Conservation (phyloP, 345 rosid species). For the Bretschneidera sinensis region DNA sequence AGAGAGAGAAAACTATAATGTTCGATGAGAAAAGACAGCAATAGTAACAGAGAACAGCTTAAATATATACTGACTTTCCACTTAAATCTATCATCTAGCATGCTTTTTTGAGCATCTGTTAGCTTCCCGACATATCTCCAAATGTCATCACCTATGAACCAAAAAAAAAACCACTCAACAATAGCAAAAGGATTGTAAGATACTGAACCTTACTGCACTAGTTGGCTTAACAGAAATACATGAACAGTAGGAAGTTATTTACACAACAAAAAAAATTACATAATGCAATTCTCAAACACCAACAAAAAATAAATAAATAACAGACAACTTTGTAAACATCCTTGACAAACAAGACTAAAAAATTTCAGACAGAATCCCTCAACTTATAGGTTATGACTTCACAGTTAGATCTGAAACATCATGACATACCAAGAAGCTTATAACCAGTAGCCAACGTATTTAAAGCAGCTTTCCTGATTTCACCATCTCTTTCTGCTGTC, state of each 20-base stretch:
- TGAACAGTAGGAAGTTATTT: neutral
- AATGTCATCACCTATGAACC: slow-evolving; percentile 86
- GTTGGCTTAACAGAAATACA: neutral
- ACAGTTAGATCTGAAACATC: slow-evolving; percentile 9
- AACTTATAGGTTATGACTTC: too few relatives aligned
- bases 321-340: too few relatives aligned
- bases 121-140: slow-evolving; percentile 99
- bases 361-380: too few relatives aligned
- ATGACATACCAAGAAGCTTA: slow-evolving; percentile 80
- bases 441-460: slow-evolving; percentile 93
- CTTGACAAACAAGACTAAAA: too few relatives aligned
- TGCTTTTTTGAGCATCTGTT: slow-evolving; percentile 98
- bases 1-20: neutral
- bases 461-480: slow-evolving; percentile 92
- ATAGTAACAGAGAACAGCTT: neutral
- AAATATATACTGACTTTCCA: slow-evolving; percentile 68
- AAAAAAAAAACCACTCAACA: slow-evolving; percentile 13
- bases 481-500: slow-evolving; percentile 98
- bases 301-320: neutral
- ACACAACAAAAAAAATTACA: too few relatives aligned
- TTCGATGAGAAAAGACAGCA: neutral
- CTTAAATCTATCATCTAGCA: slow-evolving; percentile 98
- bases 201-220: neutral
- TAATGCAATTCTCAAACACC: neutral
- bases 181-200: neutral